Evolutionary conservation across 352 stramenopile species (phyloP), one percentile per base, ranked within the genome.

Genomic region (Pythium volutum): DNA sequence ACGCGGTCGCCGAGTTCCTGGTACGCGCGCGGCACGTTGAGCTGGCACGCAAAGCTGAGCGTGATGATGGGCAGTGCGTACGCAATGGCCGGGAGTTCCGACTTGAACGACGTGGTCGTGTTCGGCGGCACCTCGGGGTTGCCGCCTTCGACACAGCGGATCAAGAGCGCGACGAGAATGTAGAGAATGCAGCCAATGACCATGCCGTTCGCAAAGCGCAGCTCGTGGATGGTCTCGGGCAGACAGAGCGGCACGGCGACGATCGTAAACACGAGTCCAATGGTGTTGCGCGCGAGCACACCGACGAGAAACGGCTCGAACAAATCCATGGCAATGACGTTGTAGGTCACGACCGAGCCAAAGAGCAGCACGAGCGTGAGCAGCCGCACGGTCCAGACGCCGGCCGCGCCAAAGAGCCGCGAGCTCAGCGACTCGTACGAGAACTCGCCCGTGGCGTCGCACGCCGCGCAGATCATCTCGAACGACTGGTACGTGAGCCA

Each of bases 381-480:
- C n/a, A 86, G 45, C 29, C 84, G 84, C 42, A 94, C 76, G 39
- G 71, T 69, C 82, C 82, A 94, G 9, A 94, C 77, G 56, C 81
- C 81, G 5, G 74, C 51, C 4, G 82, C 74, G 26, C 76, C 75
- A 29, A 91, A 89, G 16, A 94, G 70, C 41, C 82, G 77, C 49
- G 81, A 89, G 72, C 79, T 89, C 56, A 94, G 74, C 49, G 82
- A 75, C 69, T 94, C 84, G 69, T 87, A 94, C 57, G 84, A 94
- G 68, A 77, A 91, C 54, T 80, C 79, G 55, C 66, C 72, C 45
- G 73, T 79, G 47, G 78, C 77, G 56, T 92, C 80, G 39, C 78
- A 90, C 42, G 71, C 73, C 39, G 84, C 62, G 46, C 69, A 79
- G 57, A 94, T 71, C 69, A 90, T 90, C 67, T 89, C 77, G 52